Evolutionary conservation across 306 rosid genomes (phyloP), one percentile per base, ranked within the genome.

Genomic region (Quercus berberidifolia): DNA sequence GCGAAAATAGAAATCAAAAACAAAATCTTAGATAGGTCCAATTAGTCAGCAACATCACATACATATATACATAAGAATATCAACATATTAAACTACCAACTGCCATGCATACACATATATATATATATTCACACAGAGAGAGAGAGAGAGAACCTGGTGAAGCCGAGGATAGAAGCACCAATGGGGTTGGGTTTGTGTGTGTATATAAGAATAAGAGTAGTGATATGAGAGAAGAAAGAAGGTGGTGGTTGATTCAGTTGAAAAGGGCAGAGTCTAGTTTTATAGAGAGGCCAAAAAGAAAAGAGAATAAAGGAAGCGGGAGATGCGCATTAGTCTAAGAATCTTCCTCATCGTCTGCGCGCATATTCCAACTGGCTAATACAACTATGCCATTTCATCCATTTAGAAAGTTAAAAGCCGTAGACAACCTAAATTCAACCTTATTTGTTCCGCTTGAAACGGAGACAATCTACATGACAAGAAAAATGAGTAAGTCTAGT

Each of bases 301-400:
- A 76, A 83, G 76, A 74, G 90, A 86, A 83, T 80, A 74, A 3
- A 54, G 55, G 35, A 73, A 51, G 74, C 13, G 77, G 85, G 80
- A 88, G 93, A 90, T 87, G 87, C 94, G 86, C 43, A 62, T 73
- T 73, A 76, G 55, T 10, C 46, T 55, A 58, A 75, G 97, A 90
- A 92, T 92, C 84, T 88, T 88, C 89, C 55, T 26, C 49, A 17
- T 17, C 18, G 20, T 0, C 57, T 21, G 52, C 1, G 74, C 86
- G 93, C 81, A 91, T 89, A 91, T 91, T 91, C 96, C 46, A 54
- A 2, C 18, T 0, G 3, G 31, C 69, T 14, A 58, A n/a, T 21
- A 9, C 5, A 2, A 58, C 5, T 9, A 3, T 54, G 3, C 67
- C 25, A 38, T 69, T 6, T 38, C 28, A 12, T 70, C 19, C 30